Percentiles rank a stretch among this genome's conserved stretches.
phyloP scores from a whole-genome alignment of 1,284 basidiomycete species.

The Melanopsichium pennsylvanicum region DNA sequence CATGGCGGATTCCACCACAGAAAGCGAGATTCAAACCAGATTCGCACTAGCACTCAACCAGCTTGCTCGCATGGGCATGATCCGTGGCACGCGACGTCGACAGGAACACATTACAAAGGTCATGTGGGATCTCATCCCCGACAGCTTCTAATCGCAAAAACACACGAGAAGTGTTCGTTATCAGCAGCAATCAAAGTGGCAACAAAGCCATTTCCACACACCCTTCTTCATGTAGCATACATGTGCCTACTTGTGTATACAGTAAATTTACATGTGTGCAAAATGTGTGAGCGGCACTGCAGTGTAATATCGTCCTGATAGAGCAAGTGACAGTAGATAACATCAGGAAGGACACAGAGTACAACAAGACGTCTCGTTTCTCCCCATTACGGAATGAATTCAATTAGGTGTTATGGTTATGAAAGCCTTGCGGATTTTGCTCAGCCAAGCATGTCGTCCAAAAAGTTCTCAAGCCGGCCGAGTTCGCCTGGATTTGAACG shows the following conservation, averaged over 20 bases:
- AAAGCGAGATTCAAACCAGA: slow-evolving; percentile 43
- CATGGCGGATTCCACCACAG: neutral
- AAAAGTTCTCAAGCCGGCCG: slow-evolving; percentile 34
- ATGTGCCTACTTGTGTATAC: too few relatives aligned
- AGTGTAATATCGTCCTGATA: too few relatives aligned
- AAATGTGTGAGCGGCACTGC: too few relatives aligned
- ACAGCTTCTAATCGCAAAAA: slow-evolving; percentile 14
- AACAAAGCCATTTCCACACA: too few relatives aligned
- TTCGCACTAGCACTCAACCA: slow-evolving; percentile 60
- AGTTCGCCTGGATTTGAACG: slow-evolving; percentile 31
- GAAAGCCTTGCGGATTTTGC: too few relatives aligned
- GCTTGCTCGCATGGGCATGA: slow-evolving; percentile 57
- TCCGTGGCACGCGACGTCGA: slow-evolving; percentile 50
- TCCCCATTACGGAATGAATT: too few relatives aligned
- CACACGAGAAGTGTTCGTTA: too few relatives aligned
- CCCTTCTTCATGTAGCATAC: too few relatives aligned
- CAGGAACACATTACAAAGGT: slow-evolving; percentile 58
- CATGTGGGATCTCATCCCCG: slow-evolving; percentile 56
- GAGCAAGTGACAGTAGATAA: neutral
- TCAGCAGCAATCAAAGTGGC: too few relatives aligned
- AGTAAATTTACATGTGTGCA: neutral
- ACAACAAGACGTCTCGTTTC: too few relatives aligned
- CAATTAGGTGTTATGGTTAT: too few relatives aligned
- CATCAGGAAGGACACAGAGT: neutral
- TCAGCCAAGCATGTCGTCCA: slow-evolving; percentile 47